Base-by-base conservation (phyloP, 2,329 filamentous ascomycete species). In the Lithohypha guttulata region DNA sequence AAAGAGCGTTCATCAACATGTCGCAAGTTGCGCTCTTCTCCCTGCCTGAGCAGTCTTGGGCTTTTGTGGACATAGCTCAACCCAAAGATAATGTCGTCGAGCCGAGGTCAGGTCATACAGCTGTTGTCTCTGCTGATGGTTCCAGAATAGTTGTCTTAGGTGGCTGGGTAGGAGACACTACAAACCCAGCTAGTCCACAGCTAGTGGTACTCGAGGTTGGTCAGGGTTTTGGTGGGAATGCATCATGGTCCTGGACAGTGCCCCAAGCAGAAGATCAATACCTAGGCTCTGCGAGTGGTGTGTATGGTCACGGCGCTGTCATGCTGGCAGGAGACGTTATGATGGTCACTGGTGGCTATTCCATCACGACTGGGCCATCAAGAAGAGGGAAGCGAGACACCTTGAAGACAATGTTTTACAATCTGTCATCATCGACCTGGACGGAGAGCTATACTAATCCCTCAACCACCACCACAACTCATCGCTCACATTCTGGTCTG, bases 1-100 rank as follows among this genome's bases (percentile, higher is more conserved):
- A 76, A 50, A 61, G 67, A 11, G 87, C 86, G 0, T 95, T 94
- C 55, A 79, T 95, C 62, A 93, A 95, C 58, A 95, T 93, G 81
- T 93, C 84, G 41, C 84, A 85, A 29, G 75, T 89, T 1, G 89
- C 86, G 0, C 65, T 95, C 2, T 94, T 87, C 69, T 87, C 78
- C 39, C 66, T 95, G 5, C 89, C 89, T 0, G 81, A 93, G 53
- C 78, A 86, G 54, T 79, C 74, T 38, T 96, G 89, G 89, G 80
- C 76, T 19, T 95, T 89, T 56, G 65, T 93, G 18, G 67, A 71
- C 1, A 75, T 87, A n/a, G 63, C 71, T 10, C 59, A 64, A 3
- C 63, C 68, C 2, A 47, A 47, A 18, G 50, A 60, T 2, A 64
- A 71, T 1, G 59, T 59, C 1, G 68, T 93, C 5, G 82, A 93